A percentile compares a stretch with the other conserved stretches of the same genome.
Evolutionary conservation across 805 yeast species (phyloP).

Genomic region (Zygosaccharomyces kombuchaensis): DNA sequence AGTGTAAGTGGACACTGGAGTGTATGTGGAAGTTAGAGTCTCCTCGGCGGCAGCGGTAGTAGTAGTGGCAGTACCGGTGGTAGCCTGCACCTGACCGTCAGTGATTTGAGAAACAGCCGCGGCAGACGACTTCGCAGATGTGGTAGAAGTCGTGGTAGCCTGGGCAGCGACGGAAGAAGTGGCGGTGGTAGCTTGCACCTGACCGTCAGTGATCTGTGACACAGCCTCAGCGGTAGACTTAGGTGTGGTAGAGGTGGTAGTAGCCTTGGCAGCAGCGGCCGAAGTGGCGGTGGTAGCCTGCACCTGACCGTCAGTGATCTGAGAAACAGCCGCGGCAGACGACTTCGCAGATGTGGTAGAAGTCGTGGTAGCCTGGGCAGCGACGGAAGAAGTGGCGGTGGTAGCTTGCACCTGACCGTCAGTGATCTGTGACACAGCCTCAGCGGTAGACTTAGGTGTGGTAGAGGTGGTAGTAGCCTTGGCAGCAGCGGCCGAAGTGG

Average conservation of each 20-base stretch:
- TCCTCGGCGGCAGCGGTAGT: slow-evolving; percentile 11
- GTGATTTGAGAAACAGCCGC: slow-evolving; percentile 14
- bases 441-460: slow-evolving; percentile 26
- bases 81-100: slow-evolving; percentile 17
- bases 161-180: slow-evolving; percentile 32
- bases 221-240: slow-evolving; percentile 30
- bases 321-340: slow-evolving; percentile 8
- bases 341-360: slow-evolving; percentile 32
- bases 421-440: slow-evolving; percentile 41
- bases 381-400: slow-evolving; percentile 20
- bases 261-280: slow-evolving; percentile 13
- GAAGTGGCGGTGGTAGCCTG: slow-evolving; percentile 13
- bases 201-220: slow-evolving; percentile 46
- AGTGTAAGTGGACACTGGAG: slow-evolving; percentile 30
- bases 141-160: slow-evolving; percentile 40
- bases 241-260: slow-evolving; percentile 20
- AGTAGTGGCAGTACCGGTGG: slow-evolving; percentile 23
- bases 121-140: slow-evolving; percentile 19
- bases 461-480: slow-evolving; percentile 15
- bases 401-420: slow-evolving; percentile 40
- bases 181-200: slow-evolving; percentile 25
- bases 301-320: slow-evolving; percentile 17
- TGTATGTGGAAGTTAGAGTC: slow-evolving; percentile 29
- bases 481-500: slow-evolving; percentile 39
- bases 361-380: slow-evolving; percentile 39